Conservation (phyloP, 768 basidiomycete genomes). For the Agrocybe praecox region DNA sequence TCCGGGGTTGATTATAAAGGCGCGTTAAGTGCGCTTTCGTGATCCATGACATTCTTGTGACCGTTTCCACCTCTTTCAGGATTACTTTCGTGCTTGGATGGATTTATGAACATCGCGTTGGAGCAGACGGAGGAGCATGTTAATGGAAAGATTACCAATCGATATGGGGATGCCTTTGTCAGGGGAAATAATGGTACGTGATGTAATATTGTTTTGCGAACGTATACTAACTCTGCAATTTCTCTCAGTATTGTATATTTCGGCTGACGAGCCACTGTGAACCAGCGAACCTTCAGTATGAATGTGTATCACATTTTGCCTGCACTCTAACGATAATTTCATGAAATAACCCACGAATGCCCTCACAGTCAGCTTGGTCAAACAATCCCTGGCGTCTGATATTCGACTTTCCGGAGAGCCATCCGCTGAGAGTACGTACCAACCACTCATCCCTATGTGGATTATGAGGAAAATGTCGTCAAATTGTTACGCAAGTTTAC, state of each 20-base stretch:
- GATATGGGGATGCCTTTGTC: constrained; percentile 95
- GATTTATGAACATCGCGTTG: constrained; percentile 98
- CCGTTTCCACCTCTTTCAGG: constrained; percentile 48
- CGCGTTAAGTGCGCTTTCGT: constrained; percentile 31
- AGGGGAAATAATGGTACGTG: constrained; percentile 85
- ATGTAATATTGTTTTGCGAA: not conserved
- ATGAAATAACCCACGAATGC: too few species aligned
- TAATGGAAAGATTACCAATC: constrained; percentile 82
- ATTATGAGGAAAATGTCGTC: constrained; percentile 64
- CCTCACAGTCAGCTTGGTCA: too few species aligned
- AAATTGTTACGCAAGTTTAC: constrained; percentile 81
- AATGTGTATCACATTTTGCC: too few species aligned
- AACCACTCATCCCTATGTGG: too few species aligned
- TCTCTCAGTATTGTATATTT: constrained; percentile 72
- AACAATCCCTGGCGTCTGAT: too few species aligned
- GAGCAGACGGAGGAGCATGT: constrained; percentile 98
- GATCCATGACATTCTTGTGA: not conserved
- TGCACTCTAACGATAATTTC: too few species aligned
- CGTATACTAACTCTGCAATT: constrained; percentile 2
- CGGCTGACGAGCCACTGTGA: constrained; percentile 59
- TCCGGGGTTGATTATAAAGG: constrained; percentile 95
- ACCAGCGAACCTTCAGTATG: not conserved
- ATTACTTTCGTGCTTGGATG: constrained; percentile 91
- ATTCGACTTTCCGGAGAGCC: too few species aligned
- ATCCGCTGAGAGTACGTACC: too few species aligned